A percentile compares a stretch with the other conserved stretches of the same genome.
phyloP scores from a whole-genome alignment of 2,329 filamentous ascomycete species.

The Colletotrichum sp. region DNA sequence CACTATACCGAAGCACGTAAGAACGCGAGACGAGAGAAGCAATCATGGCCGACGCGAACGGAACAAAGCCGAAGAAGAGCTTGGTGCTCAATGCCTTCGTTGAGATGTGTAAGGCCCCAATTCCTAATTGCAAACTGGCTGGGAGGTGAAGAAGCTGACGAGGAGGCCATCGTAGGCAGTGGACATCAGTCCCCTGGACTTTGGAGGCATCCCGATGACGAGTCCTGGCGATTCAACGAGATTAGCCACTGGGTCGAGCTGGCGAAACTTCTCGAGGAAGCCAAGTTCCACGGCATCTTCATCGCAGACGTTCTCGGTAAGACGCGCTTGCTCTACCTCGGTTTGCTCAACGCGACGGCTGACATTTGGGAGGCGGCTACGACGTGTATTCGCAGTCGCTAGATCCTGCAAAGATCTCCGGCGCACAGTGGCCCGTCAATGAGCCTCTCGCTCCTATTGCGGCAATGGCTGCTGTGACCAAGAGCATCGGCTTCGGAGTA shows the following conservation, averaged over 20 bases:
- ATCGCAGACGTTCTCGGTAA: slow-evolving; percentile 68
- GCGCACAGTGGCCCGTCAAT: slow-evolving; percentile 74
- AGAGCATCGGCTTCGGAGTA: slow-evolving; percentile 72
- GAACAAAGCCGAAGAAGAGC: slow-evolving; percentile 36
- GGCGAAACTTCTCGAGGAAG: slow-evolving; percentile 63
- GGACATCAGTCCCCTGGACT: slow-evolving; percentile 53
- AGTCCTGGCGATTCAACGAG: slow-evolving; percentile 65
- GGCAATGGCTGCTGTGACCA: slow-evolving; percentile 73
- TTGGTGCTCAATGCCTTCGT: slow-evolving; percentile 50
- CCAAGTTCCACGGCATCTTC: slow-evolving; percentile 71
- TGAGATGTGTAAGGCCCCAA: slow-evolving; percentile 36
- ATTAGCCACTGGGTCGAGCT: slow-evolving; percentile 66
- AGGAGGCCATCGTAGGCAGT: slow-evolving; percentile 30
- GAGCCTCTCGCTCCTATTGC: slow-evolving; percentile 70
- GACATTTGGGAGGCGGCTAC: slow-evolving; percentile 57
- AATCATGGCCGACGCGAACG: slow-evolving; percentile 7
- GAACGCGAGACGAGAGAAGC: neutral
- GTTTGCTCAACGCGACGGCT: neutral
- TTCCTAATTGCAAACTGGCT: neutral
- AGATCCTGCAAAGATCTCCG: slow-evolving; percentile 64
- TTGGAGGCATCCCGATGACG: slow-evolving; percentile 68
- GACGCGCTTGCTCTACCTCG: neutral
- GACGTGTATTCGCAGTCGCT: slow-evolving; percentile 72
- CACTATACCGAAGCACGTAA: neutral
- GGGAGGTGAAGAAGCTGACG: neutral